phyloP scores from a whole-genome alignment of 768 basidiomycete genomes.

The Mycena galericulata region DNA sequence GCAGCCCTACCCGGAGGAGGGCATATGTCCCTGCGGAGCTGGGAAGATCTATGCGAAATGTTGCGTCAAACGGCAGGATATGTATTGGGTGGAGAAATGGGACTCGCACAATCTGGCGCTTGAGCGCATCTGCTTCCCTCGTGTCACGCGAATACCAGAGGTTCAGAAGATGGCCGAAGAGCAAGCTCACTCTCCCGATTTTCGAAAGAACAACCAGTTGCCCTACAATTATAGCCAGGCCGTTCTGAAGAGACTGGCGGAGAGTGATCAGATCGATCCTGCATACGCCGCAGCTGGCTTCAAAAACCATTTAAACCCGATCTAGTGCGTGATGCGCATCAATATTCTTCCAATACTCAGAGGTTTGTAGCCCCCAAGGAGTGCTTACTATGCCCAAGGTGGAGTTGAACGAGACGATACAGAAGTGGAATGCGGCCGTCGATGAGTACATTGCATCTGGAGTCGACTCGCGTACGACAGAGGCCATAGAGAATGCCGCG shows the following conservation, averaged over 20 bases:
- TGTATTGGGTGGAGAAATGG: conserved; percentile 15
- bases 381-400: neutral
- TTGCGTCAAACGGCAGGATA: neutral
- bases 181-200: neutral
- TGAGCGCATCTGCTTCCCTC: neutral
- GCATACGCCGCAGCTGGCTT: neutral
- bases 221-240: neutral
- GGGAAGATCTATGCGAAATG: neutral
- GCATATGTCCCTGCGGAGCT: conserved; percentile 1
- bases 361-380: neutral
- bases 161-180: neutral
- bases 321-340: neutral
- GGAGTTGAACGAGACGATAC: neutral
- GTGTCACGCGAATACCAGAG: neutral
- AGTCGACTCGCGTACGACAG: neutral
- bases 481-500: neutral
- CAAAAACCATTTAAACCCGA: neutral
- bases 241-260: neutral
- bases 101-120: neutral
- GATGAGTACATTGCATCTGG: conserved; percentile 9
- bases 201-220: too few relatives aligned
- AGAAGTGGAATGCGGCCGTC: conserved; percentile 7
- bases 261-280: conserved; percentile 1
- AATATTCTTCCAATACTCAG: neutral
- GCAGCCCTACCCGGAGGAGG: neutral